Evolutionary conservation across 2,329 filamentous ascomycete genomes (phyloP).

Genomic region (Neofusicoccum umdonicola): DNA sequence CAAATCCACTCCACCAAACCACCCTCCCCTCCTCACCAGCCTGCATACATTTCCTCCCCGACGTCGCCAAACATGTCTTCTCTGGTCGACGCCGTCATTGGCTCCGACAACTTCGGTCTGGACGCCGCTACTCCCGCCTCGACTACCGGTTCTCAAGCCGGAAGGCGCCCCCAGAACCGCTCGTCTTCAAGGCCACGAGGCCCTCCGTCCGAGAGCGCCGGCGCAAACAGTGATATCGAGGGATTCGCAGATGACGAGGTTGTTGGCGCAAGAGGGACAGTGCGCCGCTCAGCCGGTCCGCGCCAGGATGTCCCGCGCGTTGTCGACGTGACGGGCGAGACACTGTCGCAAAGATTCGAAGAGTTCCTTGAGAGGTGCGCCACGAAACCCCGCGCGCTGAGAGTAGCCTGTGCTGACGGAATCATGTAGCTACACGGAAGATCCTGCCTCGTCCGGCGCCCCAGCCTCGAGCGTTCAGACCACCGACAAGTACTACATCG

Average conservation of each 20-base stretch:
- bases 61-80: conserved; percentile 46
- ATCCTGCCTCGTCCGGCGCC: conserved; percentile 60
- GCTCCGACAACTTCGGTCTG: conserved; percentile 43
- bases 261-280: conserved; percentile 53
- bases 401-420: conserved; percentile 5
- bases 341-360: conserved; percentile 74
- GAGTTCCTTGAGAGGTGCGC: conserved; percentile 73
- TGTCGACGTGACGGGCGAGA: conserved; percentile 72
- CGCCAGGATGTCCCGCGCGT: conserved; percentile 65
- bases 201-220: conserved; percentile 51
- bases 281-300: conserved; percentile 44
- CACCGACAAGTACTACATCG: conserved; percentile 80
- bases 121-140: conserved; percentile 34
- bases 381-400: background rate
- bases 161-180: conserved; percentile 39
- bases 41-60: background rate
- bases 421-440: conserved; percentile 60
- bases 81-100: conserved; percentile 49
- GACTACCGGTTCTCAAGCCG: conserved; percentile 32
- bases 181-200: conserved; percentile 57
- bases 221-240: conserved; percentile 55
- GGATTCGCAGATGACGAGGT: conserved; percentile 62
- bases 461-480: conserved; percentile 68
- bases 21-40: background rate
- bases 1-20: conserved; percentile 1